Evolutionary conservation across 495 filamentous ascomycete species (phyloP).

Genomic region (Hypoxylon perforatum): DNA sequence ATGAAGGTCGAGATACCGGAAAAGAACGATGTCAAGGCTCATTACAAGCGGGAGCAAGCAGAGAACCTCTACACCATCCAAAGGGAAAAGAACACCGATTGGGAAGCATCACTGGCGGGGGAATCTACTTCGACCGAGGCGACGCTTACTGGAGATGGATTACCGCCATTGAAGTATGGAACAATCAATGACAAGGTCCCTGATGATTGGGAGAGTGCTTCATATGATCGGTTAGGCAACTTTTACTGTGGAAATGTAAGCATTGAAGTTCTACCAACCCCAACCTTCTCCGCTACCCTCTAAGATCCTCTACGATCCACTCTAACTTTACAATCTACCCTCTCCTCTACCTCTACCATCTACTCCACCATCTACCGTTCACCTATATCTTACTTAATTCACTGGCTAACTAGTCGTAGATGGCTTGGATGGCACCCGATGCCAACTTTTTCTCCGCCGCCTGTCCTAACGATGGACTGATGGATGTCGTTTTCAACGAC

Average conservation of each 20-base stretch:
- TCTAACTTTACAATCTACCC: no score
- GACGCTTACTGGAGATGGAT: conserved; percentile 52
- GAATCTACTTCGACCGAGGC: conserved; percentile 31
- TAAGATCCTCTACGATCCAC: no score
- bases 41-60: conserved; percentile 68
- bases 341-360: not conserved
- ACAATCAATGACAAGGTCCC: conserved; percentile 81
- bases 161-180: conserved; percentile 82
- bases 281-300: no score
- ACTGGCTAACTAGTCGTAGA: conserved; percentile 55
- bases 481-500: conserved; percentile 85
- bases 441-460: conserved; percentile 90
- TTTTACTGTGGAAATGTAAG: conserved; percentile 90
- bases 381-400: not conserved
- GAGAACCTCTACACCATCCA: conserved; percentile 31
- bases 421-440: conserved; percentile 90
- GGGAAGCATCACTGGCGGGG: conserved; percentile 15
- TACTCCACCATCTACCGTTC: not conserved
- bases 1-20: conserved; percentile 82
- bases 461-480: conserved; percentile 82
- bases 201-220: conserved; percentile 74
- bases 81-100: conserved; percentile 16
- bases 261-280: no score
- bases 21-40: conserved; percentile 78
- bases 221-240: conserved; percentile 82